Evolutionary conservation across 805 yeast genomes (phyloP).

Genomic region (Lipomyces starkeyi): DNA sequence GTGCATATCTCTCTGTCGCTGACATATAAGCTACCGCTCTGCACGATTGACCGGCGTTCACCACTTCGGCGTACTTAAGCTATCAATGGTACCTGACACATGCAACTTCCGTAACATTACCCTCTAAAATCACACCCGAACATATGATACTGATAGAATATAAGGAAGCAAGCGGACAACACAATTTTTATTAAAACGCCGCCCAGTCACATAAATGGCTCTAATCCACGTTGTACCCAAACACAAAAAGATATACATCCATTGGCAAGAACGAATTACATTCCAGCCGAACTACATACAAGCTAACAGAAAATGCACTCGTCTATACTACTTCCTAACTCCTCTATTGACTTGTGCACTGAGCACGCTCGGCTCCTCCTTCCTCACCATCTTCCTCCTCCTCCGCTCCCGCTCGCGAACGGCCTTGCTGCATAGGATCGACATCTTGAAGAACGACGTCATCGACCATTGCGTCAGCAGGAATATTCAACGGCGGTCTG

Average conservation of each 20-base stretch:
- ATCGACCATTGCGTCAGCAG: constrained; percentile 76
- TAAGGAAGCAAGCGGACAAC: neutral
- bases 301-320: neutral
- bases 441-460: constrained; percentile 75
- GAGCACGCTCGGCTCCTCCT: constrained; percentile 74
- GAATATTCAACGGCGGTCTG: constrained; percentile 65
- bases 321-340: constrained; percentile 1
- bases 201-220: neutral
- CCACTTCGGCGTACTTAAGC: neutral
- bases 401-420: constrained; percentile 45
- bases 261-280: neutral
- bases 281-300: constrained; percentile 1
- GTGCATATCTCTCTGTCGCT: neutral
- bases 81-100: neutral
- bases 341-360: constrained; percentile 88
- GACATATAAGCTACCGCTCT: too few relatives aligned
- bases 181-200: neutral
- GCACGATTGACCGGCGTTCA: neutral
- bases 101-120: neutral
- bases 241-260: neutral
- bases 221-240: constrained; percentile 6
- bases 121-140: neutral
- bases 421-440: constrained; percentile 65
- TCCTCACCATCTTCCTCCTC: constrained; percentile 58
- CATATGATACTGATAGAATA: neutral